These are phyloP conservation scores for Quercus bicolor DNA, from an alignment of 306 rosid species.

Conservation along the genomic window DNA sequence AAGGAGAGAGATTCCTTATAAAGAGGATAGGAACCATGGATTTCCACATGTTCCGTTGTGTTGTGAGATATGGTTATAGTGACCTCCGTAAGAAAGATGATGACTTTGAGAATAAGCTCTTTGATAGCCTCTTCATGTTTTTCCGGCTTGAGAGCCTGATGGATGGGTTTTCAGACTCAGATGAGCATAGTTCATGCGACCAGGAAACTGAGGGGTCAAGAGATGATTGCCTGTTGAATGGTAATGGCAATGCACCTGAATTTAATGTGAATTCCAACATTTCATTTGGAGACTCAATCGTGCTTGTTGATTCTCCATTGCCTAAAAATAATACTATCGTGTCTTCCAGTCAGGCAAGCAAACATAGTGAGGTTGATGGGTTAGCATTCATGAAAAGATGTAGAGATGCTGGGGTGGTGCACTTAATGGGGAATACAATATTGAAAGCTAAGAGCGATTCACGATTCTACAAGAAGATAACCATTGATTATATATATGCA, in stretches of 20 bases:
- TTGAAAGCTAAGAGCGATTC: slow-evolving; percentile 76
- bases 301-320: slow-evolving; percentile 43
- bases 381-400: slow-evolving; percentile 67
- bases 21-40: slow-evolving; percentile 82
- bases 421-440: slow-evolving; percentile 84
- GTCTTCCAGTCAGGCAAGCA: slow-evolving; percentile 45
- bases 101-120: slow-evolving; percentile 82
- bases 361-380: slow-evolving; percentile 61
- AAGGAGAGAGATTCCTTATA: slow-evolving; percentile 84
- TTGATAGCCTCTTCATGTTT: slow-evolving; percentile 61
- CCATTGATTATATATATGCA: slow-evolving; percentile 80
- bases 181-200: not conserved
- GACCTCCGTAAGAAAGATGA: slow-evolving; percentile 86
- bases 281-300: slow-evolving; percentile 63
- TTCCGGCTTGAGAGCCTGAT: slow-evolving; percentile 76
- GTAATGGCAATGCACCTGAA: slow-evolving; percentile 32
- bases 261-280: slow-evolving; percentile 38
- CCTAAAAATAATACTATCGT: slow-evolving; percentile 30
- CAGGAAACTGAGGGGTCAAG: too few species aligned
- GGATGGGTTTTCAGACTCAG: slow-evolving; percentile 92
- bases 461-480: slow-evolving; percentile 64
- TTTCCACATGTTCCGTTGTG: slow-evolving; percentile 90
- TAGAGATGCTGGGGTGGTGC: slow-evolving; percentile 94
- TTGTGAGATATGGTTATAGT: slow-evolving; percentile 85
- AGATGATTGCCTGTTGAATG: slow-evolving; percentile 13